phyloP scores from a whole-genome alignment of 83 land plant genomes.

The Thuja plicata region DNA sequence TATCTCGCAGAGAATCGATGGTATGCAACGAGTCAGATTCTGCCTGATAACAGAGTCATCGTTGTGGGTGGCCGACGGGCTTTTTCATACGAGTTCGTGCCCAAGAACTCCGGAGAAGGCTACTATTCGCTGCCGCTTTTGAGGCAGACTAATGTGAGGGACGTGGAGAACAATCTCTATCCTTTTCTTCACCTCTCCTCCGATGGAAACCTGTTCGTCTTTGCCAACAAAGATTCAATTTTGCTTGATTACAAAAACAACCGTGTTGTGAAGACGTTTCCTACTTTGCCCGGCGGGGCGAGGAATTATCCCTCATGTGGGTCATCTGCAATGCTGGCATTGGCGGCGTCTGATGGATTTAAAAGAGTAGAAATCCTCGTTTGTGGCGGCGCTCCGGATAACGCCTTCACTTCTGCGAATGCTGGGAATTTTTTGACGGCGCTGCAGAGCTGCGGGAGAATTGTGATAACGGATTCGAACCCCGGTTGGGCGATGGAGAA shows the following conservation, averaged over 20 bases:
- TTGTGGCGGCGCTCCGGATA: slow-evolving; percentile 48
- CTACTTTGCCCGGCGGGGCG: not conserved
- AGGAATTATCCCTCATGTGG: slow-evolving; percentile 24
- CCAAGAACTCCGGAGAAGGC: slow-evolving; percentile 3
- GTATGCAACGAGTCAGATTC: slow-evolving; percentile 40
- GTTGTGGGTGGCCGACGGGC: slow-evolving; percentile 34
- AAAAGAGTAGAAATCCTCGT: slow-evolving; percentile 41
- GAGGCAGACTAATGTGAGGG: slow-evolving; percentile 15
- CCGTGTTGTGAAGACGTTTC: not conserved
- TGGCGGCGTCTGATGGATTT: not conserved
- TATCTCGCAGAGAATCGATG: slow-evolving; percentile 32
- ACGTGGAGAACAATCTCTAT: slow-evolving; percentile 26
- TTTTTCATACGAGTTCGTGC: slow-evolving; percentile 42
- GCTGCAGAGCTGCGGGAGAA: slow-evolving; percentile 35
- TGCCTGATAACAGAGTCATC: slow-evolving; percentile 29
- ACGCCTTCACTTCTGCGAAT: not conserved
- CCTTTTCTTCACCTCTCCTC: slow-evolving; percentile 45
- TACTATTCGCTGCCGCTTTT: slow-evolving; percentile 23
- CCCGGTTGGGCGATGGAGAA: slow-evolving; percentile 36
- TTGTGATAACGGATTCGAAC: slow-evolving; percentile 24
- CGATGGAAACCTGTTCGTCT: slow-evolving; percentile 37
- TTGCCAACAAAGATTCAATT: not conserved
- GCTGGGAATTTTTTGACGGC: slow-evolving; percentile 19
- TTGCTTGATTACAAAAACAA: not conserved
- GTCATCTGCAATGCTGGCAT: slow-evolving; percentile 24